Conservation (phyloP, 108 stramenopile genomes). For the Stephanodiscus triporus region DNA sequence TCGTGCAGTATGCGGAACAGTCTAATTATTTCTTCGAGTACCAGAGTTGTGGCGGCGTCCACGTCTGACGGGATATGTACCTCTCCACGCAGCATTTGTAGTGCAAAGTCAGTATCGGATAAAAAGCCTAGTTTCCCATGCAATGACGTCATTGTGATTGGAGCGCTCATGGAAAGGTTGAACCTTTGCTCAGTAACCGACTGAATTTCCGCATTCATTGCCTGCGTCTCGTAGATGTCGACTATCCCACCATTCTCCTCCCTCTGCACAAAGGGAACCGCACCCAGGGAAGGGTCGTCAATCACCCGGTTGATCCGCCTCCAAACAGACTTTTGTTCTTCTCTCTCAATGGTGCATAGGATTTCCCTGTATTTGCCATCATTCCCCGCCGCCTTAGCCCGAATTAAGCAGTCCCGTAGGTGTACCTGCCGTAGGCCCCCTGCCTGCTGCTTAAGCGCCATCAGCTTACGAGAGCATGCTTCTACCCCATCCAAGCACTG, state of each 20-base stretch:
- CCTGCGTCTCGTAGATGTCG: background rate
- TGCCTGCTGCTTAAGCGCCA: background rate
- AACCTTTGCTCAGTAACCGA: too few species aligned
- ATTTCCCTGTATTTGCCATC: background rate
- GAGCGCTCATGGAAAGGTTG: too few species aligned
- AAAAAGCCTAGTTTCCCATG: too few species aligned
- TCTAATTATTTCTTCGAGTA: too few species aligned
- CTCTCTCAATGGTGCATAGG: background rate
- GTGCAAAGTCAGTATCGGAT: too few species aligned
- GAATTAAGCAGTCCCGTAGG: background rate
- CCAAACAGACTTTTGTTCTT: background rate
- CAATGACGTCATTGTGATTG: too few species aligned
- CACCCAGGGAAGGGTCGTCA: background rate
- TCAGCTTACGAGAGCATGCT: background rate
- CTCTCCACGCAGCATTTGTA: too few species aligned
- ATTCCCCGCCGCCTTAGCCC: background rate
- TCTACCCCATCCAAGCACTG: background rate
- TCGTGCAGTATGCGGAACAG: too few species aligned
- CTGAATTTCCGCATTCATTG: background rate
- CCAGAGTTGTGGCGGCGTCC: too few species aligned
- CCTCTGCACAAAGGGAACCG: background rate
- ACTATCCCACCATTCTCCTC: background rate
- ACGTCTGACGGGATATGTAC: too few species aligned
- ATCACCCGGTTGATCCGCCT: background rate
- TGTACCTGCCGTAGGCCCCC: background rate